Percentiles rank a stretch among this genome's conserved stretches.
These are phyloP conservation scores for Rosa persica DNA, from an alignment of 306 rosid genomes.

Conservation along the genomic window DNA sequence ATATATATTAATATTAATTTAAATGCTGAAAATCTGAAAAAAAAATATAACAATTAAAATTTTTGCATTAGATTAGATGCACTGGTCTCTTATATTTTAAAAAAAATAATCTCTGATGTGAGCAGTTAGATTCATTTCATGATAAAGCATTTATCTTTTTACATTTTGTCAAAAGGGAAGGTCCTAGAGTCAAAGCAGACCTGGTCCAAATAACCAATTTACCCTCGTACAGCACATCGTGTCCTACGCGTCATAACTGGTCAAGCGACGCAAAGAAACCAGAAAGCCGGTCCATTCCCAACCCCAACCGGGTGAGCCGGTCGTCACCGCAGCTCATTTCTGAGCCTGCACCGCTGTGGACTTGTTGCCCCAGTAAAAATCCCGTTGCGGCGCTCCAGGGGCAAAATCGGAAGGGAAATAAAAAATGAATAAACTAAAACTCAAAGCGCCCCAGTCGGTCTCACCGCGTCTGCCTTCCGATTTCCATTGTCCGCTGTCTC, in stretches of 20 bases:
- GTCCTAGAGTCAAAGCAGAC: neutral
- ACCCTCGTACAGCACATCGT: neutral
- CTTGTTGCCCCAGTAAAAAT: neutral
- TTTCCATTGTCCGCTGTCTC: constrained; percentile 17
- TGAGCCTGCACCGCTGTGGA: constrained; percentile 2
- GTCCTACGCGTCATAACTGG: neutral
- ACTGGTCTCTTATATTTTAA: too few relatives aligned
- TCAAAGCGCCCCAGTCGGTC: neutral
- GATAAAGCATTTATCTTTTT: too few relatives aligned
- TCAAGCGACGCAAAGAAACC: neutral
- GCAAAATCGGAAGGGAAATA: constrained; percentile 24
- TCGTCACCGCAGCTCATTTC: neutral
- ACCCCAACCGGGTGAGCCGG: neutral
- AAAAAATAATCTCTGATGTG: too few relatives aligned
- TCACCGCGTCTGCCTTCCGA: neutral
- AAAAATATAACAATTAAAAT: too few relatives aligned
- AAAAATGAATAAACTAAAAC: neutral
- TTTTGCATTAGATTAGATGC: too few relatives aligned
- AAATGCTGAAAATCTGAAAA: too few relatives aligned
- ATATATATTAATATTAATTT: too few relatives aligned
- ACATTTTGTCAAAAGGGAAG: neutral
- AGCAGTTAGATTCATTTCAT: too few relatives aligned
- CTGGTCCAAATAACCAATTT: neutral
- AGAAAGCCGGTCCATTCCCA: neutral
- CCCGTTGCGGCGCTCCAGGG: constrained; percentile 16